Evolutionary conservation across 2,329 filamentous ascomycete genomes (phyloP).

Genomic region (Tetracladium maxilliforme): DNA sequence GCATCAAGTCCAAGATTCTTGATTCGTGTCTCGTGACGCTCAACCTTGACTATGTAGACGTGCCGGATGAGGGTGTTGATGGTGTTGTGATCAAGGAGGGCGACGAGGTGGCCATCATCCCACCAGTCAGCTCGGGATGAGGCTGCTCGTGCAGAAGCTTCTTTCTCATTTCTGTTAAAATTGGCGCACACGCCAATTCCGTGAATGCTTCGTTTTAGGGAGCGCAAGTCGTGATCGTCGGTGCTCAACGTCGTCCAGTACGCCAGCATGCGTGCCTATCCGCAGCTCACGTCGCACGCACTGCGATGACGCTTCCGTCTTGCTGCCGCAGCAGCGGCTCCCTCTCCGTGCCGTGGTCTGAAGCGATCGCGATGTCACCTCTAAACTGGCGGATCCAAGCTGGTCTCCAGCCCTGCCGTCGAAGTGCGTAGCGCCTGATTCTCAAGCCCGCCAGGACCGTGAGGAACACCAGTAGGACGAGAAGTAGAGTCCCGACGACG

Average conservation of each 20-base stretch:
- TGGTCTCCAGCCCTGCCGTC: too few species aligned
- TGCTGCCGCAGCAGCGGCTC: background rate
- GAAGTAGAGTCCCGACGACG: conserved; percentile 13
- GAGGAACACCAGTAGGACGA: too few species aligned
- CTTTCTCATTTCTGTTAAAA: background rate
- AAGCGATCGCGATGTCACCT: conserved; percentile 3
- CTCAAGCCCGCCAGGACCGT: too few species aligned
- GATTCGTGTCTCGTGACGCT: conserved; percentile 63
- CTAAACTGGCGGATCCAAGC: conserved; percentile 1
- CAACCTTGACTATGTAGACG: conserved; percentile 69
- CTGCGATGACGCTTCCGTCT: background rate
- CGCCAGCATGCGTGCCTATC: background rate
- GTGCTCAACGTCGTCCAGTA: background rate
- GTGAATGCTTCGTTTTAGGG: background rate
- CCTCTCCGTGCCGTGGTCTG: conserved; percentile 1
- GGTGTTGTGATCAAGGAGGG: conserved; percentile 46
- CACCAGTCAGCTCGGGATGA: conserved; percentile 75
- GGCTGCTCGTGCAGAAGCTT: conserved; percentile 1
- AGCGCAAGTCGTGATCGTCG: too few species aligned
- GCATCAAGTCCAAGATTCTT: conserved; percentile 54
- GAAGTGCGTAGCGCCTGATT: too few species aligned
- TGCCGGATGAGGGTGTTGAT: conserved; percentile 26
- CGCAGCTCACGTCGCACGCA: background rate
- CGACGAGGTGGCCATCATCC: conserved; percentile 79
- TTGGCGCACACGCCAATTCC: background rate